Evolutionary conservation across 495 filamentous ascomycete genomes (phyloP), one percentile per base, ranked within the genome.

Genomic region (Cercophora newfieldiana): DNA sequence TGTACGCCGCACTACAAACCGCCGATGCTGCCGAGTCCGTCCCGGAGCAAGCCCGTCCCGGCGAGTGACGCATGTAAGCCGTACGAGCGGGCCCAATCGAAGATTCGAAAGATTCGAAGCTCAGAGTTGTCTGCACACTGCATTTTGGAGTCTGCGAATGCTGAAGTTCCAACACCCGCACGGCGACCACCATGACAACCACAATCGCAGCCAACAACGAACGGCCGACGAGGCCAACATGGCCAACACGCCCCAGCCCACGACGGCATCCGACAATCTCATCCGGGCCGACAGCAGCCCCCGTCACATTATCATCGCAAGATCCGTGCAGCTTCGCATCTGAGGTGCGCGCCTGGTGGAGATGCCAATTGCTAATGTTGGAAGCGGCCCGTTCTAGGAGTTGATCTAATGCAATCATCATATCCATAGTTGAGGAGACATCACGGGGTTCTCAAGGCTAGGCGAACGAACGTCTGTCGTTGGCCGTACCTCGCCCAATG

Each of bases 331-430:
- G 26, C 10, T 53, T 53, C 10, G 26, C 21, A 8, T 25, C 26
- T 30, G 7, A 19, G 49, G 7, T 7, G 10, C 10, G 6, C 7
- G 7, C 25, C 54, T 18, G 3, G 28, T n/a, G 18, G 28, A 10
- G 24, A 57, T n/a, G 7, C 22, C 54, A 19, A 26, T 12, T 57
- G 5, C 7, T 10, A 57, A 8, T 57, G 54, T 26, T n/a, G 22
- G 21, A n/a, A 28, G 30, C 16, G 26, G 18, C 25, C 18, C 24
- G 54, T 26, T 26, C 14, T 18, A 8, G 14, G 18, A 22, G 6
- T 30, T 18, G 50, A 57, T 56, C 54, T 57, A 28, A 30, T 57
- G 54, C 54, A 57, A 57, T 57, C 54, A 57, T 8, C 21, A 26
- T 57, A 57, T n/a, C n/a, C n/a, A n/a, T 30, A 57, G 54, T 16